Percentiles rank a stretch among this genome's conserved stretches.
Evolutionary conservation across 2,329 filamentous ascomycete genomes (phyloP).

Genomic region (Samsoniella hepiali): DNA sequence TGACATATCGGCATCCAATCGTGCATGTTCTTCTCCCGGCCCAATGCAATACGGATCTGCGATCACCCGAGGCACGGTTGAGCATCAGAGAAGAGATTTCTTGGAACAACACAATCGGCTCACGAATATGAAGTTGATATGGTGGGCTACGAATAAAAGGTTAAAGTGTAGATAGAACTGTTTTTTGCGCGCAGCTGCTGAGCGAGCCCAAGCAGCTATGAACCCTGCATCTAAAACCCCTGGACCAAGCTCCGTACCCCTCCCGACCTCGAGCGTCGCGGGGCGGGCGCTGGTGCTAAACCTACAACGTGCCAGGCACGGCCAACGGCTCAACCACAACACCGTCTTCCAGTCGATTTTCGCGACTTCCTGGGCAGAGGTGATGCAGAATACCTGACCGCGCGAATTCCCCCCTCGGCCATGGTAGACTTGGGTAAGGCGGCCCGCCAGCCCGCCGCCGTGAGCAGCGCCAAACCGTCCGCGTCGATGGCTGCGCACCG

Average conservation of each 20-base stretch:
- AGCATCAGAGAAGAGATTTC: no score
- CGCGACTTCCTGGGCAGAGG: background rate
- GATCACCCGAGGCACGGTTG: no score
- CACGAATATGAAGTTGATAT: no score
- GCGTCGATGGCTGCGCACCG: constrained; percentile 2
- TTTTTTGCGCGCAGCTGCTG: background rate
- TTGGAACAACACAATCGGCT: no score
- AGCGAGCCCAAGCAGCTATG: background rate
- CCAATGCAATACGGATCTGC: no score
- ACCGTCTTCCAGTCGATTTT: background rate
- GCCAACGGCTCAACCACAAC: background rate
- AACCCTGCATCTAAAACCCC: background rate
- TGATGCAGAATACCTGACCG: constrained; percentile 9
- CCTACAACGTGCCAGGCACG: background rate
- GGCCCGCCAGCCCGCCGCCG: constrained; percentile 1
- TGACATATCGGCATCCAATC: no score
- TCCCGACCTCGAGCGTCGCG: background rate
- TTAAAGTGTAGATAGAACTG: no score
- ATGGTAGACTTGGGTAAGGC: constrained; percentile 17
- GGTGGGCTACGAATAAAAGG: background rate
- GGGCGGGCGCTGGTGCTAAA: background rate
- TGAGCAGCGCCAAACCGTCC: constrained; percentile 11
- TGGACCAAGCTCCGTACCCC: background rate
- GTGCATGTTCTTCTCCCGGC: no score
- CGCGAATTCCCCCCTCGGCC: background rate